These are phyloP conservation scores for Phialocephala sp. DNA, from an alignment of 2,329 filamentous ascomycete species.

Conservation along the genomic window DNA sequence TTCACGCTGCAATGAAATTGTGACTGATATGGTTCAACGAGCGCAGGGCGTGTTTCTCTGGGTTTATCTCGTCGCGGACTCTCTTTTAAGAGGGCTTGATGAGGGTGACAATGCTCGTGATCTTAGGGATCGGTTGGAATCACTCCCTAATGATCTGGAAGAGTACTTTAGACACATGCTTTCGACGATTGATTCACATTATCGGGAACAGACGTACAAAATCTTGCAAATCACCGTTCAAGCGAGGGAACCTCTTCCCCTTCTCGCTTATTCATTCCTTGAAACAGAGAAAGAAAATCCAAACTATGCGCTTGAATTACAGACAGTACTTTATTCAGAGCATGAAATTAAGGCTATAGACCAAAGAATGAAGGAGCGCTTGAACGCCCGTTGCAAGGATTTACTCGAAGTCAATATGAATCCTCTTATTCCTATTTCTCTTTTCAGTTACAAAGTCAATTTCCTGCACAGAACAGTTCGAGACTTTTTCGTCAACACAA, in stretches of 20 bases:
- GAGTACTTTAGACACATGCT: neutral
- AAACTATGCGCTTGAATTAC: neutral
- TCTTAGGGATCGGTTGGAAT: neutral
- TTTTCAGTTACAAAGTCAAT: neutral
- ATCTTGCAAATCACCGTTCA: neutral
- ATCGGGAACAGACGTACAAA: neutral
- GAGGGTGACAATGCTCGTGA: neutral
- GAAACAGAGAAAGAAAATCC: constrained; percentile 1
- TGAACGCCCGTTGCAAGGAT: neutral
- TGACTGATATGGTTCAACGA: neutral
- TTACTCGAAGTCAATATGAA: neutral
- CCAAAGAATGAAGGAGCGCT: neutral
- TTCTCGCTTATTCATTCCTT: neutral
- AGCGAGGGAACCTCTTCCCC: neutral
- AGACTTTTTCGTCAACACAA: neutral
- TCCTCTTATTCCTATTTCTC: no score
- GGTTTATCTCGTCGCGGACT: neutral
- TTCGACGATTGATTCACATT: neutral
- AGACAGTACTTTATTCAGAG: neutral
- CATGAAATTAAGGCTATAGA: neutral
- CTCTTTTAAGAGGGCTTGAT: neutral
- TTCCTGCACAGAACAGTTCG: neutral
- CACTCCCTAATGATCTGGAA: neutral
- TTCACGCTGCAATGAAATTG: neutral
- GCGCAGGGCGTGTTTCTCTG: neutral